A percentile compares a stretch with the other conserved stretches of the same genome.
Evolutionary conservation across 495 filamentous ascomycete genomes (phyloP).

Genomic region (Trichoderma orchidacearum): DNA sequence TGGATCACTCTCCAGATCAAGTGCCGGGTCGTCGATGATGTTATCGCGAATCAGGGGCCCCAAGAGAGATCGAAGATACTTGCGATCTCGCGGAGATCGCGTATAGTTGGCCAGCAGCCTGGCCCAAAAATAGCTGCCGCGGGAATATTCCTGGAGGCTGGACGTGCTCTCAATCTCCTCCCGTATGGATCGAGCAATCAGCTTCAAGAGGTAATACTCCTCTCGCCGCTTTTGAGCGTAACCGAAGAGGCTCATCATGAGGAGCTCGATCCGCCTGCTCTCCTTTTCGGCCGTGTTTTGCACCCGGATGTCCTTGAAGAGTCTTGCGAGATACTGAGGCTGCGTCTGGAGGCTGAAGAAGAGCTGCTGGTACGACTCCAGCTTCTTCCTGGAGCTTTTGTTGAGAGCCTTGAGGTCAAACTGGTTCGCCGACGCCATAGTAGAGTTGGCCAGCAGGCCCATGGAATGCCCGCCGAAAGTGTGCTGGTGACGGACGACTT

Average conservation of each 20-base stretch:
- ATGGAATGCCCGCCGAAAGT: conserved; percentile 90
- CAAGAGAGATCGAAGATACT: conserved; percentile 75
- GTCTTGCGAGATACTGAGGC: conserved; percentile 77
- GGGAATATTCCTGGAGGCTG: conserved; percentile 69
- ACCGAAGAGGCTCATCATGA: conserved; percentile 95
- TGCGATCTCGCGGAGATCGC: conserved; percentile 82
- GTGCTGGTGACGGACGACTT: conserved; percentile 93
- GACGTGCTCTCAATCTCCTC: conserved; percentile 71
- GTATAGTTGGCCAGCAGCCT: conserved; percentile 79
- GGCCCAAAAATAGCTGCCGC: conserved; percentile 86
- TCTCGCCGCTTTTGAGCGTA: conserved; percentile 94
- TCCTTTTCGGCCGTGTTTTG: conserved; percentile 83
- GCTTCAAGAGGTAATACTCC: conserved; percentile 90
- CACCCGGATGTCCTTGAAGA: conserved; percentile 76
- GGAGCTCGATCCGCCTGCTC: conserved; percentile 74
- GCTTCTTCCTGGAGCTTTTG: conserved; percentile 84
- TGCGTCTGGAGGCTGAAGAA: conserved; percentile 98
- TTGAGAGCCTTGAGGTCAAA: conserved; percentile 96
- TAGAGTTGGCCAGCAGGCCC: conserved; percentile 69
- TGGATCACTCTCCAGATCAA: conserved; percentile 93
- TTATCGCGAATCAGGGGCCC: conserved; percentile 74
- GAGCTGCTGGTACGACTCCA: conserved; percentile 93
- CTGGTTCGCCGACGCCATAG: conserved; percentile 79
- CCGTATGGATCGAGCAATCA: conserved; percentile 67
- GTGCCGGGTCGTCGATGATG: conserved; percentile 76